phyloP scores from a whole-genome alignment of 2,329 filamentous ascomycete genomes.

The Colletotrichum spinosum region DNA sequence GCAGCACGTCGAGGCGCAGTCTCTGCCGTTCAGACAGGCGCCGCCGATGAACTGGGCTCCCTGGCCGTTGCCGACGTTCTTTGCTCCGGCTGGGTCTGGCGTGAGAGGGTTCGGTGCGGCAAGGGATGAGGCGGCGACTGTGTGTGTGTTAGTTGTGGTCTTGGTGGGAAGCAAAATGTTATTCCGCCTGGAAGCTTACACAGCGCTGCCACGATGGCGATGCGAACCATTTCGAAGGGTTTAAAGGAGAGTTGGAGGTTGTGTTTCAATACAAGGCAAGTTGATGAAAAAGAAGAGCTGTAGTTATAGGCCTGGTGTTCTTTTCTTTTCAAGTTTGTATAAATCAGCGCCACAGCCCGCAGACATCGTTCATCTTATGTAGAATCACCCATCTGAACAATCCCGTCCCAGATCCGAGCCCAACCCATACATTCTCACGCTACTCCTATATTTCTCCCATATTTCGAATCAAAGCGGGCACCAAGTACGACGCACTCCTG shows the following conservation, averaged over 20 bases:
- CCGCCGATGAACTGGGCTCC: constrained; percentile 47
- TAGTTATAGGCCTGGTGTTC: constrained; percentile 2
- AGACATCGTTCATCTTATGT: constrained; percentile 25
- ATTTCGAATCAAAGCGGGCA: constrained; percentile 6
- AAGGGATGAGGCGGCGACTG: constrained; percentile 38
- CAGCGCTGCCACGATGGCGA: constrained; percentile 20
- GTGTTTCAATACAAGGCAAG: not conserved
- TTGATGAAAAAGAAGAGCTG: constrained; percentile 1
- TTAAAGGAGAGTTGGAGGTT: not conserved
- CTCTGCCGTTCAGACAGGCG: constrained; percentile 43
- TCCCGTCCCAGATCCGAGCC: constrained; percentile 2
- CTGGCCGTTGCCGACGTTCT: constrained; percentile 43
- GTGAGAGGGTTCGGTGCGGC: constrained; percentile 39
- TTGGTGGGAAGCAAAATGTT: not conserved
- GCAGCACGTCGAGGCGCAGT: constrained; percentile 44
- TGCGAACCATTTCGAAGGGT: constrained; percentile 33
- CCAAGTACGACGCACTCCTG: constrained; percentile 31
- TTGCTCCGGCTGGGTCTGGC: constrained; percentile 43
- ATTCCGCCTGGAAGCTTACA: constrained; percentile 18
- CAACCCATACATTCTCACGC: not conserved
- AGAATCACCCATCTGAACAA: not conserved
- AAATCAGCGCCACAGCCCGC: not conserved
- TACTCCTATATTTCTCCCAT: constrained; percentile 13
- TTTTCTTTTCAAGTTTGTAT: too few relatives aligned
- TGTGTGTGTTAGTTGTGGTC: not conserved